Evolutionary conservation across 345 rosid species (phyloP).

Genomic region (Psidium guajava): DNA sequence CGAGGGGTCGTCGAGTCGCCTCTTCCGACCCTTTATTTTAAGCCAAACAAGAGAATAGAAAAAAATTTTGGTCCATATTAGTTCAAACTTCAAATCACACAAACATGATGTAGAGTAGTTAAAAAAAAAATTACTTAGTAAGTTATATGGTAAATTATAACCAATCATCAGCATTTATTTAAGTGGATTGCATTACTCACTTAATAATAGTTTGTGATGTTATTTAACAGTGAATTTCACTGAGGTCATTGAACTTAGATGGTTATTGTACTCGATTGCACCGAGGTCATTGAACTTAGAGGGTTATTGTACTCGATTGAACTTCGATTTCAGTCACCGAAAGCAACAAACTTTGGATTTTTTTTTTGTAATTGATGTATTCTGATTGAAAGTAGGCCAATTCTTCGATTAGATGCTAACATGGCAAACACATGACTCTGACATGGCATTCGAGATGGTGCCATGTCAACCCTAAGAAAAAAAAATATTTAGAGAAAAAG

Average conservation of each 20-base stretch:
- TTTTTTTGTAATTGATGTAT: background rate
- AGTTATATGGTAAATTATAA: background rate
- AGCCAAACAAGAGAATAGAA: background rate
- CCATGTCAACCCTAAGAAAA: background rate
- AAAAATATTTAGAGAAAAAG: too few relatives aligned
- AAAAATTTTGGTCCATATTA: background rate
- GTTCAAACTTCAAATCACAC: background rate
- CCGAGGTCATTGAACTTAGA: too few relatives aligned
- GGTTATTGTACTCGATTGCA: background rate
- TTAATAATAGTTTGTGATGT: background rate
- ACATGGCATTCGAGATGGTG: background rate
- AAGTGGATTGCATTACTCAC: background rate
- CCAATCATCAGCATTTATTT: background rate
- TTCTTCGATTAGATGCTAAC: background rate
- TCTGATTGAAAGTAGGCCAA: background rate
- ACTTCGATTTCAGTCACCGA: background rate
- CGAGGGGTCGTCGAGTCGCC: background rate
- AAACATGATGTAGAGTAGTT: background rate
- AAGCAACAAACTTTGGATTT: accelerated
- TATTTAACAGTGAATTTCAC: background rate
- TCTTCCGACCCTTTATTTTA: background rate
- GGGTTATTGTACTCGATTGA: too few relatives aligned
- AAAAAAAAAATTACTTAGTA: too few relatives aligned
- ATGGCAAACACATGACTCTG: background rate
- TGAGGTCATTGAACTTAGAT: background rate